phyloP scores from a whole-genome alignment of 2,329 filamentous ascomycete species.

The Cytospora piceicola region DNA sequence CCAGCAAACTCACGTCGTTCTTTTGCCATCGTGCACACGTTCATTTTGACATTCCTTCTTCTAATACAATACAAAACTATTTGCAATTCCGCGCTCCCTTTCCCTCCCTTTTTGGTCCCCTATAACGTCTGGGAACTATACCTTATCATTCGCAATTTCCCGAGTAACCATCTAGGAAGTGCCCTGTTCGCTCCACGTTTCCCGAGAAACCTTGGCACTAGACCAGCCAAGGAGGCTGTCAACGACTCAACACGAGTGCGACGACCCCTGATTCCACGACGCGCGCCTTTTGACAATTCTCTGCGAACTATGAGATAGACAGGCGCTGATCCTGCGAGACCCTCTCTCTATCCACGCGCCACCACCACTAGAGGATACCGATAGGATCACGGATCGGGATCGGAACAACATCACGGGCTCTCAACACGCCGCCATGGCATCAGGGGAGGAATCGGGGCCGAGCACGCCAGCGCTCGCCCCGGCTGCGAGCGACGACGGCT shows the following conservation, averaged over 20 bases:
- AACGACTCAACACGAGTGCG: conserved; percentile 3
- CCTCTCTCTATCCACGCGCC: neutral
- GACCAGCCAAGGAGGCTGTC: conserved; percentile 12
- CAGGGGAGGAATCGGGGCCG: conserved; percentile 43
- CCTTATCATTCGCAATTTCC: conserved; percentile 19
- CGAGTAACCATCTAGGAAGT: conserved; percentile 17
- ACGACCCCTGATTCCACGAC: conserved; percentile 1
- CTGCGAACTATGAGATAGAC: conserved; percentile 22
- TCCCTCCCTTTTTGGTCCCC: neutral
- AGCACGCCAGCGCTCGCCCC: conserved; percentile 38
- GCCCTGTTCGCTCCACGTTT: conserved; percentile 20
- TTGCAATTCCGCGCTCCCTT: neutral
- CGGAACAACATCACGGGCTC: neutral
- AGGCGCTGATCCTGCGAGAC: conserved; percentile 10
- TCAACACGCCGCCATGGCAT: conserved; percentile 42
- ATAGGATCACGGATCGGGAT: neutral
- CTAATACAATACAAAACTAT: neutral
- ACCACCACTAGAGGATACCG: neutral
- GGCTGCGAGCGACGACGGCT: conserved; percentile 40
- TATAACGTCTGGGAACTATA: conserved; percentile 3
- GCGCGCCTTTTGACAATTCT: neutral
- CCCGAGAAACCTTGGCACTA: conserved; percentile 8
- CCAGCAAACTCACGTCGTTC: conserved; percentile 16
- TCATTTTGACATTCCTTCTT: conserved; percentile 16
- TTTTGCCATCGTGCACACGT: conserved; percentile 7